Evolutionary conservation across 2,329 filamentous ascomycete genomes (phyloP).

Genomic region (Ophiocordyceps australis): DNA sequence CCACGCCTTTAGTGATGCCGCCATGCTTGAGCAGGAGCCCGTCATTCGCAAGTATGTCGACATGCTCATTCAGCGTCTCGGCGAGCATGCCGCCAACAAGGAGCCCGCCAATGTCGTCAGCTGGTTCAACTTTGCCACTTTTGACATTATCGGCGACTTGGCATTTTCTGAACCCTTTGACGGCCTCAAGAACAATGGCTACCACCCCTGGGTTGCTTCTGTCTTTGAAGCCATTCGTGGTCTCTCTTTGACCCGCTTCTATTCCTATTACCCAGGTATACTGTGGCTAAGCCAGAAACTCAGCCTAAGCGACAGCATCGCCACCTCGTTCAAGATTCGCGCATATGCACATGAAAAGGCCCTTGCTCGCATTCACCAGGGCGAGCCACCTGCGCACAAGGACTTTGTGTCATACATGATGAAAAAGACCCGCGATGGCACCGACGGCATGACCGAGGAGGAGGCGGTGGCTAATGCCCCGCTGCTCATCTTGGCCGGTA

Average conservation of each 20-base stretch:
- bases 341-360: conserved; percentile 7
- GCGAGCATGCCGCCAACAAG: conserved; percentile 3
- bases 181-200: conserved; percentile 11
- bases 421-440: conserved; percentile 10
- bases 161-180: conserved; percentile 23
- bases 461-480: conserved; percentile 14
- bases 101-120: conserved; percentile 9
- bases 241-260: conserved; percentile 3
- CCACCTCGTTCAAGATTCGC: conserved; percentile 2
- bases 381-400: conserved; percentile 5
- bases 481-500: conserved; percentile 11
- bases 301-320: not conserved
- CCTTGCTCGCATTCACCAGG: conserved; percentile 5
- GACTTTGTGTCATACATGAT: conserved; percentile 12
- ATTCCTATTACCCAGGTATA: conserved; percentile 2
- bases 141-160: conserved; percentile 22
- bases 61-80: conserved; percentile 7
- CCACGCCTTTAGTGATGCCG: conserved; percentile 12
- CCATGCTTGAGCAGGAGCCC: conserved; percentile 12
- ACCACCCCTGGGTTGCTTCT: conserved; percentile 9
- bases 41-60: conserved; percentile 10
- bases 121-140: conserved; percentile 18
- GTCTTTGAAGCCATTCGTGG: conserved; percentile 5
- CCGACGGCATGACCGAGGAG: conserved; percentile 10
- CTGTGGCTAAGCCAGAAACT: not conserved